Conservation (phyloP, 305 asterid species). For the Rubia balearica region DNA sequence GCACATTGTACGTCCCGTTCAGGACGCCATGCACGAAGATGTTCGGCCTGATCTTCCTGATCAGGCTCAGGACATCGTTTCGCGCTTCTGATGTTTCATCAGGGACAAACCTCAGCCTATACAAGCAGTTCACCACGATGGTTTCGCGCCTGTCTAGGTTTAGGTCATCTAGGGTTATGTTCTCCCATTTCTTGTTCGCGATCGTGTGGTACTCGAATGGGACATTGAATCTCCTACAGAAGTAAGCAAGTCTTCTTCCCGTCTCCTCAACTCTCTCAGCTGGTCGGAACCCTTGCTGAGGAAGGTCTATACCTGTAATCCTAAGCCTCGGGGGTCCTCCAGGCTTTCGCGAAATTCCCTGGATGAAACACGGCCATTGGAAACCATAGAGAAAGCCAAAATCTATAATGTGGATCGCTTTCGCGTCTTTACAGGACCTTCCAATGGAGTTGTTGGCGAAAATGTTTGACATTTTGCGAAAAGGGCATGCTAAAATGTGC, state of each 20-base stretch:
- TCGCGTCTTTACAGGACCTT: slow-evolving; percentile 27
- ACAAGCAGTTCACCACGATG: slow-evolving; percentile 70
- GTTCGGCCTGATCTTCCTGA: slow-evolving; percentile 49
- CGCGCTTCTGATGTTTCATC: slow-evolving; percentile 71
- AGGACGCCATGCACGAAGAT: slow-evolving; percentile 46
- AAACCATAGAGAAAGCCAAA: slow-evolving; percentile 84
- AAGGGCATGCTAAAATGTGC: slow-evolving; percentile 67
- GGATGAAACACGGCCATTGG: slow-evolving; percentile 89
- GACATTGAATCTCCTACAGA: slow-evolving; percentile 67
- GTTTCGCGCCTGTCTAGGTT: slow-evolving; percentile 32
- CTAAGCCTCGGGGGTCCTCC: slow-evolving; percentile 79
- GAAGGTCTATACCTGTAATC: slow-evolving; percentile 77
- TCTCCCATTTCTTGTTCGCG: slow-evolving; percentile 74
- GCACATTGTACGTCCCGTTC: slow-evolving; percentile 54
- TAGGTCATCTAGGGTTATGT: slow-evolving; percentile 36
- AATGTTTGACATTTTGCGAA: slow-evolving; percentile 56
- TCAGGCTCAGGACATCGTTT: slow-evolving; percentile 46
- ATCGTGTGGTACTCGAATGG: slow-evolving; percentile 72
- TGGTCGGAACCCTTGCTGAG: slow-evolving; percentile 84
- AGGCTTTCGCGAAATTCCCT: slow-evolving; percentile 33
- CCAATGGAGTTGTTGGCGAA: slow-evolving; percentile 50
- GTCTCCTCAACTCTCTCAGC: slow-evolving; percentile 67
- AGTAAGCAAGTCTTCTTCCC: slow-evolving; percentile 53
- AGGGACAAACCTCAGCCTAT: slow-evolving; percentile 42
- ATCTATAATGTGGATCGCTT: slow-evolving; percentile 62